Conservation (phyloP, 805 yeast genomes). For the Kazachstania martiniae region DNA sequence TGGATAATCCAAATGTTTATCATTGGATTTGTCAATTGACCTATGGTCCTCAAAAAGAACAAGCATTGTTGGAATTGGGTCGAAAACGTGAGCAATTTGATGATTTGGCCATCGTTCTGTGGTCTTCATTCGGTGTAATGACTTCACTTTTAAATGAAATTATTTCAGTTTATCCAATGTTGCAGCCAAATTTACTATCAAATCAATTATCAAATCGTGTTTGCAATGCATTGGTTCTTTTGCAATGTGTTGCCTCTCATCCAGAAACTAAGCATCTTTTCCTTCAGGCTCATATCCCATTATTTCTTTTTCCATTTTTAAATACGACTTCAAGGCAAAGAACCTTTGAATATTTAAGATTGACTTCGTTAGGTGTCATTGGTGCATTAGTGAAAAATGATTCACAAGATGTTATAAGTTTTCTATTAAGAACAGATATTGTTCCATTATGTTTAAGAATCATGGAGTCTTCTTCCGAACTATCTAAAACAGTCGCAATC, state of each 20-base stretch:
- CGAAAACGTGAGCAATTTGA: slow-evolving; percentile 91
- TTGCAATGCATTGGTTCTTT: slow-evolving; percentile 86
- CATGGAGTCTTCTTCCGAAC: slow-evolving; percentile 90
- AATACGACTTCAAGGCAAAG: slow-evolving; percentile 86
- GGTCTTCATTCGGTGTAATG: slow-evolving; percentile 97
- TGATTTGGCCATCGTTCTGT: slow-evolving; percentile 80
- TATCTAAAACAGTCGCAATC: slow-evolving; percentile 92
- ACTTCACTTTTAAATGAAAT: slow-evolving; percentile 83
- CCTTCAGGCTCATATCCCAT: slow-evolving; percentile 81
- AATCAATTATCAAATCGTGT: slow-evolving; percentile 87
- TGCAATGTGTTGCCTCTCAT: slow-evolving; percentile 96
- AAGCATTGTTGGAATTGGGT: slow-evolving; percentile 85
- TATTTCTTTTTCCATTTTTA: slow-evolving; percentile 86
- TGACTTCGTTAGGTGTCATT: slow-evolving; percentile 90
- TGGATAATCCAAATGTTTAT: slow-evolving; percentile 73
- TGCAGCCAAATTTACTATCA: slow-evolving; percentile 77
- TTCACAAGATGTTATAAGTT: slow-evolving; percentile 87
- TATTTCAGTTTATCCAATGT: slow-evolving; percentile 76
- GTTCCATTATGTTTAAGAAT: slow-evolving; percentile 89
- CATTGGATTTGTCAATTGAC: slow-evolving; percentile 86
- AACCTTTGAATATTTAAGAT: slow-evolving; percentile 85
- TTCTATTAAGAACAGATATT: slow-evolving; percentile 87
- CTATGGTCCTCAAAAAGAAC: slow-evolving; percentile 84
- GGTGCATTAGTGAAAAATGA: slow-evolving; percentile 96
- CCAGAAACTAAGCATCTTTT: slow-evolving; percentile 79